These are phyloP conservation scores for Diaporthe ilicicola DNA, from an alignment of 2,329 filamentous ascomycete species.

Conservation along the genomic window DNA sequence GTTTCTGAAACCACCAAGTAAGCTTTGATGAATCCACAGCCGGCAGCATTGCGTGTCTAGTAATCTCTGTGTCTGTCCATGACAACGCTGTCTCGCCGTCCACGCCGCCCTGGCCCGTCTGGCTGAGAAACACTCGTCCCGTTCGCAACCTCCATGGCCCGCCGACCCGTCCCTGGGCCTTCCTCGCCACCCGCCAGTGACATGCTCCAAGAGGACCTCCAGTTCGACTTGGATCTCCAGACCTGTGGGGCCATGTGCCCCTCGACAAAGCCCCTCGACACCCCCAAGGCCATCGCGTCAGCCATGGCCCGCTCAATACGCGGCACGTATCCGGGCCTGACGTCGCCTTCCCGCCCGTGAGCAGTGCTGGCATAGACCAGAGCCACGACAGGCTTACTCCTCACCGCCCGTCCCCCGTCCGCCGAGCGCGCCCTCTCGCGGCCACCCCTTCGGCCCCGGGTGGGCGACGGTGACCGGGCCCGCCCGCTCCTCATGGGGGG, in stretches of 20 bases:
- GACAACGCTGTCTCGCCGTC: neutral
- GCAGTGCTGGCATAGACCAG: neutral
- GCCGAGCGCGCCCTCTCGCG: neutral
- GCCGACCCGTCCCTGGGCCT: neutral
- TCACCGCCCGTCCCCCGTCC: neutral
- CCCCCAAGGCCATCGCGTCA: neutral
- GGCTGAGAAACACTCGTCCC: neutral
- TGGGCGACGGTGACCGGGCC: neutral
- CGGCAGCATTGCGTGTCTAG: neutral
- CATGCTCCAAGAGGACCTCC: neutral
- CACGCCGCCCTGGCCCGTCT: neutral
- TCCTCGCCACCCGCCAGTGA: neutral
- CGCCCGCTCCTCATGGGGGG: neutral
- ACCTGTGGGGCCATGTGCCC: neutral
- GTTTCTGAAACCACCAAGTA: neutral
- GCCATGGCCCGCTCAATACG: neutral
- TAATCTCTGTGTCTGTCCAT: neutral
- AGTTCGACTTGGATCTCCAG: neutral
- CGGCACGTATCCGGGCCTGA: neutral
- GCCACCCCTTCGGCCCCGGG: neutral
- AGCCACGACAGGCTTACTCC: neutral
- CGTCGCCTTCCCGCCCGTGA: neutral
- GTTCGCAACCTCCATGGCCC: neutral
- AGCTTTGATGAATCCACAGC: neutral
- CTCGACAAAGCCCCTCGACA: neutral